Evolutionary conservation across 1,284 basidiomycete species (phyloP).

Genomic region (Mycosarcoma mackinlayi): DNA sequence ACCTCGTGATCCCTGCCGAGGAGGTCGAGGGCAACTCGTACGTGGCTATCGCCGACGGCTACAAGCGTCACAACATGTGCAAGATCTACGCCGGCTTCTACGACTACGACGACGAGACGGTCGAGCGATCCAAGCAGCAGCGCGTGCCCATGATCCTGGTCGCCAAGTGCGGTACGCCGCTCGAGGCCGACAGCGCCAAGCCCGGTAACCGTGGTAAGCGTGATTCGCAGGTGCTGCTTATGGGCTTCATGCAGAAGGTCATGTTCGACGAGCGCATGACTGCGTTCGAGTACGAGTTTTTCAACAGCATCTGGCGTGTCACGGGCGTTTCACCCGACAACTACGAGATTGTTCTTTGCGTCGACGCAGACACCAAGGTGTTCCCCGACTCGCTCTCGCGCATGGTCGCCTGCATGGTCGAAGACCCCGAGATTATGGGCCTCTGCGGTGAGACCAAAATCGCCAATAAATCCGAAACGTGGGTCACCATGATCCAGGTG

Average conservation of each 20-base stretch:
- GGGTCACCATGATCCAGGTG: conserved; percentile 73
- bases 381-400: conserved; percentile 70
- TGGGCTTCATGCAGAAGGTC: conserved; percentile 71
- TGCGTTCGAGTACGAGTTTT: conserved; percentile 71
- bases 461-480: conserved; percentile 71
- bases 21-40: conserved; percentile 96
- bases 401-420: conserved; percentile 71
- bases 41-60: conserved; percentile 97
- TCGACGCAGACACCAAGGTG: conserved; percentile 71
- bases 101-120: conserved; percentile 89
- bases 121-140: conserved; percentile 94
- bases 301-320: conserved; percentile 71
- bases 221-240: conserved; percentile 85
- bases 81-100: conserved; percentile 99
- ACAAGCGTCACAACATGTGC: conserved; percentile 99
- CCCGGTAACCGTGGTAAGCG: conserved; percentile 99
- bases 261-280: conserved; percentile 72
- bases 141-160: conserved; percentile 94
- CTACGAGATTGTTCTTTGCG: conserved; percentile 70
- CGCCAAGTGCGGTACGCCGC: conserved; percentile 78
- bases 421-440: conserved; percentile 71
- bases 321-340: conserved; percentile 70
- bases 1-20: conserved; percentile 82
- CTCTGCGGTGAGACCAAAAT: conserved; percentile 72
- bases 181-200: conserved; percentile 87